These are phyloP conservation scores for Colletotrichum salicis DNA, from an alignment of 2,329 filamentous ascomycete species.

Conservation along the genomic window DNA sequence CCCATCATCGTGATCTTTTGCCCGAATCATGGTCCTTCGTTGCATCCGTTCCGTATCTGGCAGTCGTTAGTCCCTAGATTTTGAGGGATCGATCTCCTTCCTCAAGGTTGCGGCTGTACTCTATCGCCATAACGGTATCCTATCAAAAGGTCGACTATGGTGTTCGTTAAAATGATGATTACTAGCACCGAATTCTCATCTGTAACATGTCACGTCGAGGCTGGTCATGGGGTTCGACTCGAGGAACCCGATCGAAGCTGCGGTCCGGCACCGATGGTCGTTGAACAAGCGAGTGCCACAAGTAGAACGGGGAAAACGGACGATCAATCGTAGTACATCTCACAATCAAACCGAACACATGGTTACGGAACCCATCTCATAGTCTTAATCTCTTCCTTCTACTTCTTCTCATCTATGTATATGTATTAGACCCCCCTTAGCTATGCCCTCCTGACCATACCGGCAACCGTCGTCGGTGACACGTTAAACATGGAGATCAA, in stretches of 20 bases:
- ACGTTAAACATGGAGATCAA: constrained; percentile 84
- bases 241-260: not conserved
- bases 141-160: not conserved
- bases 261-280: not conserved
- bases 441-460: not conserved
- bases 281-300: not conserved
- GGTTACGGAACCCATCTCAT: too few relatives aligned
- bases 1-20: too few relatives aligned
- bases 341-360: too few relatives aligned
- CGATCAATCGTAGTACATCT: too few relatives aligned
- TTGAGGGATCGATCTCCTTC: not conserved
- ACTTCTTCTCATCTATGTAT: not conserved
- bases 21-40: not conserved
- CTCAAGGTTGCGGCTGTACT: not conserved
- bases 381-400: not conserved
- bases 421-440: too few relatives aligned
- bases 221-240: not conserved
- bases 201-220: not conserved
- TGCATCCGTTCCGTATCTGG: not conserved
- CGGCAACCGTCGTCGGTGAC: constrained; percentile 41
- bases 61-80: not conserved
- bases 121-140: not conserved
- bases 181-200: not conserved
- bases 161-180: too few relatives aligned
- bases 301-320: not conserved